These are phyloP conservation scores for Prunella vulgaris DNA, from an alignment of 257 asterid genomes.

Conservation along the genomic window DNA sequence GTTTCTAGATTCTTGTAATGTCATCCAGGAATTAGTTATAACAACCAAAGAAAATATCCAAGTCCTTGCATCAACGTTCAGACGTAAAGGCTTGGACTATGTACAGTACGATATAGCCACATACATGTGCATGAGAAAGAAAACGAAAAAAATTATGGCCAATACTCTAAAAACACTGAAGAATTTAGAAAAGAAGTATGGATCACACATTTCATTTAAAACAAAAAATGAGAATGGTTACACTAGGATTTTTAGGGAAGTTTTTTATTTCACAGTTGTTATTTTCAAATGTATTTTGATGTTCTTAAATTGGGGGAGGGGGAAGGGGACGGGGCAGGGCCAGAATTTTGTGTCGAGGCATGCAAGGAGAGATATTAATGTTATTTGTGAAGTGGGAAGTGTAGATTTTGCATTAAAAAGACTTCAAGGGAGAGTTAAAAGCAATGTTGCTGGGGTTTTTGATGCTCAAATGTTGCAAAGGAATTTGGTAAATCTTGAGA, in stretches of 20 bases:
- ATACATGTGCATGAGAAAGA: constrained; percentile 39
- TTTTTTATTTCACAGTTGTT: neutral
- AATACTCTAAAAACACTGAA: constrained; percentile 38
- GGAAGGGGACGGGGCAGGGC: neutral
- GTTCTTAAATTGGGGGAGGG: constrained; percentile 19
- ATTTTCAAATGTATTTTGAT: constrained; percentile 16
- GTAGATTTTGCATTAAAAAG: constrained; percentile 18
- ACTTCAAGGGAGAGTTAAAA: neutral
- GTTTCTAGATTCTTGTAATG: constrained; percentile 50
- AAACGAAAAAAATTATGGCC: constrained; percentile 30
- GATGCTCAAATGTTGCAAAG: constrained; percentile 20
- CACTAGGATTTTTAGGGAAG: constrained; percentile 18
- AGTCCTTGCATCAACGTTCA: constrained; percentile 50
- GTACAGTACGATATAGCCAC: constrained; percentile 27
- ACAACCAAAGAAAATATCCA: constrained; percentile 38
- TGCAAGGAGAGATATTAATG: neutral
- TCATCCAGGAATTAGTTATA: constrained; percentile 27
- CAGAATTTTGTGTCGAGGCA: neutral
- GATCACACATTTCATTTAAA: neutral
- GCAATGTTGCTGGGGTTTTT: neutral
- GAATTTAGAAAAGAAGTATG: constrained; percentile 34
- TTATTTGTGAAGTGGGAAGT: constrained; percentile 17
- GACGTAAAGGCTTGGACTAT: constrained; percentile 46
- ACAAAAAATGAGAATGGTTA: neutral
- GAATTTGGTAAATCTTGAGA: constrained; percentile 18